Evolutionary conservation across 352 stramenopile genomes (phyloP), one percentile per base, ranked within the genome.

Genomic region (Blastocystis sp.): DNA sequence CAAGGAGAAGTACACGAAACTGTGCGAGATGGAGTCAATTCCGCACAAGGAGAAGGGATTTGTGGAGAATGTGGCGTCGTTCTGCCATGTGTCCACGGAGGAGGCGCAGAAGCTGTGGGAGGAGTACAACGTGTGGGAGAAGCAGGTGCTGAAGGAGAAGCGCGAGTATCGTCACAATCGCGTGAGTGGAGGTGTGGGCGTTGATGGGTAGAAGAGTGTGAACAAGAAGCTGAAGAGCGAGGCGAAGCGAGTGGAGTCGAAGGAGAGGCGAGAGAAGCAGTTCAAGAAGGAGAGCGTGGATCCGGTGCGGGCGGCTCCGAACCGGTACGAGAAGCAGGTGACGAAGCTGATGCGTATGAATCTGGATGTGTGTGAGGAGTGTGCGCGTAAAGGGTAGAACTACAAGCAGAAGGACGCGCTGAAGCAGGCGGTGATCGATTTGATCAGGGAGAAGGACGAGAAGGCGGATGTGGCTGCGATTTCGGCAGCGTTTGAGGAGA

Each of bases 381-480:
- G 28, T 34, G 28, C 28, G 28, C 28, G 28, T 34, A 34, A 34
- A 34, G 28, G 28, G 28, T 66, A 66, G 60, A 66, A 66, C n/a
- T 66, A 66, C 60, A 66, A 66, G 34, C 43, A 76, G 43, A 57
- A 21, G 24, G 65, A 76, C 2, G 65, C 65, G 38, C 65, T 76
- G 17, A 19, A n/a, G 4, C 42, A 76, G 34, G 65, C 65, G 24
- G 65, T 76, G 65, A 76, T 76, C 24, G 38, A 76, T 59, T 19
- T 48, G 17, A 76, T 76, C 17, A 9, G 34, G 9, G 65, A 76
- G 24, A 76, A 76, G 65, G 38, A 76, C 9, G 65, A 76, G 6
- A 14, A 9, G 34, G 65, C 65, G 14, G 65, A 76, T 17, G 65
- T 28, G 4, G 9, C 11, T 24, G 11, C 10, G n/a, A 48, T 76